Base-by-base conservation (phyloP, 2,329 filamentous ascomycete species). In the Rhinocladiella mackenziei region DNA sequence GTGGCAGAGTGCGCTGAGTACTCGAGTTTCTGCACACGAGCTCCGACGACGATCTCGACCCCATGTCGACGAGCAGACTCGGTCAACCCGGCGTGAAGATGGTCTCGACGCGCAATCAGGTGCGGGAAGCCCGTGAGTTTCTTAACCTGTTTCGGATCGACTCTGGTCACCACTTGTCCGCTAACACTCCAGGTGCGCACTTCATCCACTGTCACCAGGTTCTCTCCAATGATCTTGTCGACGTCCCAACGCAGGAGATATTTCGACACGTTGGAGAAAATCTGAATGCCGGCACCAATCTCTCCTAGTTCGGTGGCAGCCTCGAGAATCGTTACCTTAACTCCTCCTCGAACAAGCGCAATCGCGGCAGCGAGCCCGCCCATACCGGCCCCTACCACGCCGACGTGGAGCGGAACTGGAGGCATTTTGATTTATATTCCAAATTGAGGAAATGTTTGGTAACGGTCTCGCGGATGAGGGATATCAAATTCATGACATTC, bases 291-390 rank as follows among this genome's bases (percentile, higher is more conserved):
- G 5, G 63, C 63, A 7, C 62, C 63, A 37, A 63, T 63, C 48
- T 64, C 47, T 8, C 43, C 43, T 4, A 50, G 25, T 22, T 50
- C 43, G 5, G 18, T 34, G 10, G 47, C 28, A 3, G 42, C 43
- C 30, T 50, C 47, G 17, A 50, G 43, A 11, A 50, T 29, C 9
- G n/a, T n/a, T n/a, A n/a, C n/a, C n/a, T n/a, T n/a, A n/a, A n/a
- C n/a, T n/a, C n/a, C n/a, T n/a, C n/a, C n/a, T n/a, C n/a, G n/a
- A n/a, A n/a, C n/a, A n/a, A n/a, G n/a, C n/a, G n/a, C n/a, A n/a
- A n/a, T n/a, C n/a, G n/a, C n/a, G n/a, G n/a, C n/a, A n/a, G n/a
- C 66, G 5, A 70, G 58, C 7, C 67, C 67, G 2, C 65, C 66
- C 18, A 70, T 60, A 4, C 68, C 67, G n/a, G n/a, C n/a, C n/a